Evolutionary conservation across 176 grass and related monocot genomes (phyloP).

Genomic region (Lolium rigidum): DNA sequence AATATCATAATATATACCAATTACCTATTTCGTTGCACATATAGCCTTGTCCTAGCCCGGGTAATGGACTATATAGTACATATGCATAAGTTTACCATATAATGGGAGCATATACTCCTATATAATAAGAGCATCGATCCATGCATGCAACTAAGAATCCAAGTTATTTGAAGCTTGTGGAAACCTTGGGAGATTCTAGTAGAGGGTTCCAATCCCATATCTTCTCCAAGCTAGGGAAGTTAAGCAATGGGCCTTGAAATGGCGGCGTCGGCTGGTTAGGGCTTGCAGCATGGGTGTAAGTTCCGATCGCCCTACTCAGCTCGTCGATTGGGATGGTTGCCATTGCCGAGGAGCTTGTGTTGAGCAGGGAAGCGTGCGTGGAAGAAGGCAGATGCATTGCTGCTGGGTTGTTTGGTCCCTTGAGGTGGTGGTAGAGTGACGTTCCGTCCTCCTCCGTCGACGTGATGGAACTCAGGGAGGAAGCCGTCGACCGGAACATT

Average conservation of each 20-base stretch:
- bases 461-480: slow-evolving; percentile 74
- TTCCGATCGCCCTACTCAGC: slow-evolving; percentile 69
- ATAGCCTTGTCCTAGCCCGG: slow-evolving; percentile 43
- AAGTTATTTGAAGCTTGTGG: slow-evolving; percentile 75
- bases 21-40: slow-evolving; percentile 37
- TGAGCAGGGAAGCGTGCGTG: slow-evolving; percentile 54
- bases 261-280: slow-evolving; percentile 48
- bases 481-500: slow-evolving; percentile 56
- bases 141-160: not conserved
- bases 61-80: slow-evolving; percentile 44
- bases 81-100: slow-evolving; percentile 35
- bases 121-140: slow-evolving; percentile 12
- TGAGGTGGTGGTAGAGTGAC: slow-evolving; percentile 50
- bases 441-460: slow-evolving; percentile 83
- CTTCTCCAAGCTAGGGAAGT: slow-evolving; percentile 74
- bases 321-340: slow-evolving; percentile 72
- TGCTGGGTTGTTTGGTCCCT: slow-evolving; percentile 41
- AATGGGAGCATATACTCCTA: slow-evolving; percentile 19
- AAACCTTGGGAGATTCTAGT: slow-evolving; percentile 66
- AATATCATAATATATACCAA: not conserved
- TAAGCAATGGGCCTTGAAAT: slow-evolving; percentile 51
- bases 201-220: slow-evolving; percentile 90
- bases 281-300: slow-evolving; percentile 41
- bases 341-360: slow-evolving; percentile 51
- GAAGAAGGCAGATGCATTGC: slow-evolving; percentile 32